These are phyloP conservation scores for Didymella segeticola DNA, from an alignment of 2,329 filamentous ascomycete genomes.

Conservation along the genomic window DNA sequence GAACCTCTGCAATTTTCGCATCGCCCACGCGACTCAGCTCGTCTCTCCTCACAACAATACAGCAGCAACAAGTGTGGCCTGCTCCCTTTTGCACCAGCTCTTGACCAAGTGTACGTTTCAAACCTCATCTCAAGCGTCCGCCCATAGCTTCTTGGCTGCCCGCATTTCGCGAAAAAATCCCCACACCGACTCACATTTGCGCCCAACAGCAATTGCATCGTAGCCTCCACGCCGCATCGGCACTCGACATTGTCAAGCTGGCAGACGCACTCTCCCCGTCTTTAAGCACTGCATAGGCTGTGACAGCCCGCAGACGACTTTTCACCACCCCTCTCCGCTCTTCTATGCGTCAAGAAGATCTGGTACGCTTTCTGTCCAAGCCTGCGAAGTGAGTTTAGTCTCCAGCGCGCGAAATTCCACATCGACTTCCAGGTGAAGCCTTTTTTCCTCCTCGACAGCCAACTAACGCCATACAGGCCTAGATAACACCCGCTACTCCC, in stretches of 20 bases:
- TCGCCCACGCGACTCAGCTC: conserved; percentile 6
- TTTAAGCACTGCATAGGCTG: conserved; percentile 45
- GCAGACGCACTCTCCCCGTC: conserved; percentile 31
- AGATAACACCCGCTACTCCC: conserved; percentile 68
- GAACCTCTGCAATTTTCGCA: conserved; percentile 8
- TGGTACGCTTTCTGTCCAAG: conserved; percentile 92
- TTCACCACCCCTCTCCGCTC: conserved; percentile 29
- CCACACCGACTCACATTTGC: conserved; percentile 21
- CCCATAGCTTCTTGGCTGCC: neutral
- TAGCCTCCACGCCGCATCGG: conserved; percentile 8
- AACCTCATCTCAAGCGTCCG: too few relatives aligned
- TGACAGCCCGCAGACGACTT: conserved; percentile 44
- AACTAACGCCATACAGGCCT: conserved; percentile 57
- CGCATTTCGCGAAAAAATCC: conserved; percentile 9
- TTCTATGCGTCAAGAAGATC: conserved; percentile 90
- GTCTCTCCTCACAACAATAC: conserved; percentile 4
- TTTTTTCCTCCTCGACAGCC: neutral
- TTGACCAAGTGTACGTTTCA: conserved; percentile 4
- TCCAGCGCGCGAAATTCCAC: conserved; percentile 8
- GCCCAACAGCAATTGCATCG: conserved; percentile 30
- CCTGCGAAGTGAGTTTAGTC: conserved; percentile 78
- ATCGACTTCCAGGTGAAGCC: neutral
- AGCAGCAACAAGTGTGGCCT: conserved; percentile 2
- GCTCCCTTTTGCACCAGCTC: neutral
- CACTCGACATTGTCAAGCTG: conserved; percentile 40